Evolutionary conservation across 1,139 yeast genomes (phyloP).

Genomic region (Suhomyces yuchorum): DNA sequence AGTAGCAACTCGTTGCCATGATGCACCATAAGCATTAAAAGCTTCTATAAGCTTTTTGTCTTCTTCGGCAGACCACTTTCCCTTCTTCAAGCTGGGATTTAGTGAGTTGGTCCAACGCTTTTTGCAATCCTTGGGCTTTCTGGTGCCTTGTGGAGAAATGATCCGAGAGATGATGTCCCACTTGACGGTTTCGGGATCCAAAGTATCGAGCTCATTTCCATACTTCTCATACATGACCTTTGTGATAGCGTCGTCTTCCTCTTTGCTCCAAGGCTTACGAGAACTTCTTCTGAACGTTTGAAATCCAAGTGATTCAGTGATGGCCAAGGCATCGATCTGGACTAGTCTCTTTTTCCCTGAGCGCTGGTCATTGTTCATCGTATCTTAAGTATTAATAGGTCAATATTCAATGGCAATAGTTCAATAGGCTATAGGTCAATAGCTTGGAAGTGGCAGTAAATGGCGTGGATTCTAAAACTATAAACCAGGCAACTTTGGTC

Average conservation of each 20-base stretch:
- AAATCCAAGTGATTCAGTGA: constrained; percentile 75
- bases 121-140: constrained; percentile 71
- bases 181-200: constrained; percentile 44
- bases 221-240: constrained; percentile 35
- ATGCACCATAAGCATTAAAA: constrained; percentile 68
- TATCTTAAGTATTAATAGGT: not conserved
- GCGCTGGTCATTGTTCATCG: constrained; percentile 7
- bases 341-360: constrained; percentile 17
- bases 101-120: constrained; percentile 80
- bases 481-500: not conserved
- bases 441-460: not conserved
- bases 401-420: too few relatives aligned
- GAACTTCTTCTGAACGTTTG: constrained; percentile 66
- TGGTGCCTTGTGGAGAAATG: constrained; percentile 33
- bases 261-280: constrained; percentile 68
- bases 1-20: constrained; percentile 83
- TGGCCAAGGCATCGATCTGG: constrained; percentile 64
- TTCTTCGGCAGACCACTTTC: constrained; percentile 88
- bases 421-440: not conserved
- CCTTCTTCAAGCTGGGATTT: constrained; percentile 79
- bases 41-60: constrained; percentile 68
- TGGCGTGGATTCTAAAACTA: not conserved
- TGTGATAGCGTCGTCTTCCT: constrained; percentile 57
- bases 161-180: constrained; percentile 70
- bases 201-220: constrained; percentile 23